phyloP scores from a whole-genome alignment of 768 basidiomycete species.

The Omphalotus guepiniiformis region DNA sequence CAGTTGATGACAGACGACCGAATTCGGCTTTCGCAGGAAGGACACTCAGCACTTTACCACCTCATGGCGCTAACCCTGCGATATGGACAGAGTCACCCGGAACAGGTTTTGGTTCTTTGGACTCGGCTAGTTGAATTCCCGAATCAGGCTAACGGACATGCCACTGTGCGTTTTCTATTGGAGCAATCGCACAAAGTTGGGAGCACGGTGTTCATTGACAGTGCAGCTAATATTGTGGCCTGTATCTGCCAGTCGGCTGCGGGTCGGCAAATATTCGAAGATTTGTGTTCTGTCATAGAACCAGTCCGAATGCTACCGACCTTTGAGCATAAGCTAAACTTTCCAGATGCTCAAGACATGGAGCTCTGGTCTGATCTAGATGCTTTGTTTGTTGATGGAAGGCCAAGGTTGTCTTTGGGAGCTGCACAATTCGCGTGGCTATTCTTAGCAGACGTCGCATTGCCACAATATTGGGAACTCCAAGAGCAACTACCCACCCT shows the following conservation, averaged over 20 bases:
- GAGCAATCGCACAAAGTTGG: constrained; percentile 86
- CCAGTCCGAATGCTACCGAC: constrained; percentile 80
- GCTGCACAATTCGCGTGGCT: constrained; percentile 88
- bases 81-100: constrained; percentile 68
- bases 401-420: constrained; percentile 66
- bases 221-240: constrained; percentile 78
- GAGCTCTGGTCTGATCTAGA: constrained; percentile 80
- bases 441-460: constrained; percentile 72
- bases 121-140: constrained; percentile 69
- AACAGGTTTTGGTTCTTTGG: constrained; percentile 81
- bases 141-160: constrained; percentile 69
- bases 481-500: constrained; percentile 66
- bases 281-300: constrained; percentile 81
- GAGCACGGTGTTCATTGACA: constrained; percentile 70
- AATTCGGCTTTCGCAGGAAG: constrained; percentile 51
- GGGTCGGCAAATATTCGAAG: constrained; percentile 72
- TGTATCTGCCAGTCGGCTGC: constrained; percentile 76
- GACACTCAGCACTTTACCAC: constrained; percentile 67
- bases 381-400: constrained; percentile 61
- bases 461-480: constrained; percentile 75
- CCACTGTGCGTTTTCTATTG: constrained; percentile 76
- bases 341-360: constrained; percentile 61
- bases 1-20: constrained; percentile 62
- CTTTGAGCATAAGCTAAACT: constrained; percentile 64
- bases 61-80: constrained; percentile 79